phyloP scores from a whole-genome alignment of 2,329 filamentous ascomycete species.

The Cladosporium sphaerospermum region DNA sequence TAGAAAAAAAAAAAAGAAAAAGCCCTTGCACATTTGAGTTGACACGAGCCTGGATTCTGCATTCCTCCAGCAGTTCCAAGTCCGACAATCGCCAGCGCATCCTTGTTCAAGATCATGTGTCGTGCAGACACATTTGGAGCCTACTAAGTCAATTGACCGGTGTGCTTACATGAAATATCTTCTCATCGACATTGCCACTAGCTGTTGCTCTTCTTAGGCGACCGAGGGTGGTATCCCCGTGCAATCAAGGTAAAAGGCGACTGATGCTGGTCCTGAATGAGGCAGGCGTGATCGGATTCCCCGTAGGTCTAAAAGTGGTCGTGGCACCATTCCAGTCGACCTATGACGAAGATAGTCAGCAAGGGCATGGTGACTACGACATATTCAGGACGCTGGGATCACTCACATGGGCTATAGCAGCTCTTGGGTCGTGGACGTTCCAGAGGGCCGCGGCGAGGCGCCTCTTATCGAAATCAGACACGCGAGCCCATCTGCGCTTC shows the following conservation, averaged over 20 bases:
- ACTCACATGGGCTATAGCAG: no score
- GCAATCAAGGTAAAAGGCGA: not conserved
- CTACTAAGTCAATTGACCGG: not conserved
- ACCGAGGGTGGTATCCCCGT: not conserved
- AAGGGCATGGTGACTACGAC: no score
- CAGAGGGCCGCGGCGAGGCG: no score
- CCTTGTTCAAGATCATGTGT: not conserved
- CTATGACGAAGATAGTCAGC: not conserved
- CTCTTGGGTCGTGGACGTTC: no score
- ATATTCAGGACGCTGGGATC: no score
- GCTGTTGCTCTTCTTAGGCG: not conserved
- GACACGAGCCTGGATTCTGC: not conserved
- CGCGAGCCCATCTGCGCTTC: not conserved
- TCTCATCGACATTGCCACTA: not conserved
- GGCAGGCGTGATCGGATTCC: not conserved
- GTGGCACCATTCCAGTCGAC: not conserved
- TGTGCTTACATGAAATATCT: not conserved
- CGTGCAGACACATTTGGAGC: not conserved
- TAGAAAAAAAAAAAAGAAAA: not conserved
- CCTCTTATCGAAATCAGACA: no score
- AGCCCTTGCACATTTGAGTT: not conserved
- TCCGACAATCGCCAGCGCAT: not conserved
- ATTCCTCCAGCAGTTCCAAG: not conserved
- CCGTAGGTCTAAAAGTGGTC: not conserved
- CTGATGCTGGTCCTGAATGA: not conserved